phyloP scores from a whole-genome alignment of 2,329 filamentous ascomycete genomes.

The Celoporthe dispersa region DNA sequence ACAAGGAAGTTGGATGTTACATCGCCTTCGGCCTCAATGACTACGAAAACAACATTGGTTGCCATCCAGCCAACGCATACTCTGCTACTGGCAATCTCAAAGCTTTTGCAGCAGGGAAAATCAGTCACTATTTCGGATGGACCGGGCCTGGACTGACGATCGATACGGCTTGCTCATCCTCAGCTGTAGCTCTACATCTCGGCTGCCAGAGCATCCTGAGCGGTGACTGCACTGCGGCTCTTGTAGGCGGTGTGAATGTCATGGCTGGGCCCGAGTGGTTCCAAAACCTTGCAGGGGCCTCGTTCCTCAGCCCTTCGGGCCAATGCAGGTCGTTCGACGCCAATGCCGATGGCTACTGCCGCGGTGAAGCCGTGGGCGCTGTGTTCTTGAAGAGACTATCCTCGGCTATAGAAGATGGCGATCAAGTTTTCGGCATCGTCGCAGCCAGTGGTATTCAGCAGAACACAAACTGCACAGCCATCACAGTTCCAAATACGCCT shows the following conservation, averaged over 20 bases:
- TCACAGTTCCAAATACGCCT: constrained; percentile 34
- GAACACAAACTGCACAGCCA: constrained; percentile 42
- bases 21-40: constrained; percentile 40
- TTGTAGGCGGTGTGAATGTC: constrained; percentile 38
- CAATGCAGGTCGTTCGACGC: constrained; percentile 40
- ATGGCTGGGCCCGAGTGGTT: constrained; percentile 36
- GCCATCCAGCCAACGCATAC: constrained; percentile 42
- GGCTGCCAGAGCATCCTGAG: constrained; percentile 38
- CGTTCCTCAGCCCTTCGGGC: constrained; percentile 39
- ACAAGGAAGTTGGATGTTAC: neutral
- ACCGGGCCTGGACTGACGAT: constrained; percentile 40
- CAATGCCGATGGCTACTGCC: constrained; percentile 52
- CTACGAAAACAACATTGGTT: constrained; percentile 48
- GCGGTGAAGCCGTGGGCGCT: constrained; percentile 51
- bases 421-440: constrained; percentile 48
- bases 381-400: constrained; percentile 53
- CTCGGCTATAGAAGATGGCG: constrained; percentile 50
- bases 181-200: constrained; percentile 40
- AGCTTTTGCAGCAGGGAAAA: constrained; percentile 39
- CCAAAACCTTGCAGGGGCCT: constrained; percentile 36
- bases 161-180: constrained; percentile 45
- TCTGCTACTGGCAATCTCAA: constrained; percentile 34
- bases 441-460: constrained; percentile 44
- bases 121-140: constrained; percentile 44
- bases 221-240: constrained; percentile 36